Percentiles rank a stretch among this genome's conserved stretches.
These are phyloP conservation scores for Metschnikowia lachancei DNA, from an alignment of 805 yeast species.

Conservation along the genomic window DNA sequence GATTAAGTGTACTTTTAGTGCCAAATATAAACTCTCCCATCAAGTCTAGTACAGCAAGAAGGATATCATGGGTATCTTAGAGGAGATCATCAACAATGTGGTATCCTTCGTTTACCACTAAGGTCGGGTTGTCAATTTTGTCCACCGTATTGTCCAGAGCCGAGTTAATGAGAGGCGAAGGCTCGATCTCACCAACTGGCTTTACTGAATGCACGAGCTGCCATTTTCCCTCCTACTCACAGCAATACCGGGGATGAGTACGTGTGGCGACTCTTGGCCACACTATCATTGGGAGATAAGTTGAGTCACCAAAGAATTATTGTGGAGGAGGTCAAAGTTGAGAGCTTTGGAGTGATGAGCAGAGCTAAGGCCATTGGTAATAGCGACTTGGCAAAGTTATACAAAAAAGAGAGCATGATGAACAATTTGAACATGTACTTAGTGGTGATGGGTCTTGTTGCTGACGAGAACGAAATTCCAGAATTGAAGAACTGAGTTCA, in stretches of 20 bases:
- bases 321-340: conserved; percentile 91
- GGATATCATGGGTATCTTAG: conserved; percentile 63
- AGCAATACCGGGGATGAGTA: conserved; percentile 59
- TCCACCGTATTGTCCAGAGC: conserved; percentile 91
- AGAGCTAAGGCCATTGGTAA: conserved; percentile 64
- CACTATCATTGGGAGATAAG: conserved; percentile 87
- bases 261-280: conserved; percentile 96
- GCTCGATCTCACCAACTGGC: conserved; percentile 52
- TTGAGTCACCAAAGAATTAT: conserved; percentile 87
- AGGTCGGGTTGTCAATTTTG: conserved; percentile 80
- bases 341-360: conserved; percentile 83
- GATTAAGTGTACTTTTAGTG: too few species aligned
- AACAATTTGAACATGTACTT: conserved; percentile 85
- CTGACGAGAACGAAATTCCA: conserved; percentile 83
- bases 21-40: too few species aligned
- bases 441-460: conserved; percentile 94
- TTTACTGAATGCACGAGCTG: conserved; percentile 68
- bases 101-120: conserved; percentile 70
- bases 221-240: conserved; percentile 73
- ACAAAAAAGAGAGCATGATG: conserved; percentile 56
- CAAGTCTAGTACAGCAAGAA: conserved; percentile 40
- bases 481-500: conserved; percentile 47
- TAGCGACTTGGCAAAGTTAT: conserved; percentile 44
- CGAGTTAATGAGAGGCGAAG: conserved; percentile 86
- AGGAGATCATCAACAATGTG: conserved; percentile 72